These are phyloP conservation scores for Marasmius oreades DNA, from an alignment of 1,284 basidiomycete species.

Conservation along the genomic window DNA sequence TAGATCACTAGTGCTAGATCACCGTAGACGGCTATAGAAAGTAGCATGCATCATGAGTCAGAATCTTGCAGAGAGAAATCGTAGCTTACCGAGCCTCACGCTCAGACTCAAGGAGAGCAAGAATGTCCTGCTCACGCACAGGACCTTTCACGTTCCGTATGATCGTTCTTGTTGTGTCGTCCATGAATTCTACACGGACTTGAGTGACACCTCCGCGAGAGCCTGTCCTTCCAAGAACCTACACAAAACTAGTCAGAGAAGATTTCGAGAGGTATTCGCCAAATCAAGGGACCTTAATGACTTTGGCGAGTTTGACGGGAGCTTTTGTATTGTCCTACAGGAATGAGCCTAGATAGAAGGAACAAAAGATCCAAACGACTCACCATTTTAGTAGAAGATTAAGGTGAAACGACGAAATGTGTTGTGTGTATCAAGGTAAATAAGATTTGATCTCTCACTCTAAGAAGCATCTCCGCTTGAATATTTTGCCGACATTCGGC, in stretches of 20 bases:
- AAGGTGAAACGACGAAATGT: slow-evolving; percentile 13
- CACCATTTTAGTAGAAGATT: slow-evolving; percentile 30
- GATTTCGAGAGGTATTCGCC: background rate
- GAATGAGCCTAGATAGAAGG: background rate
- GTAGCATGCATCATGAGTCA: background rate
- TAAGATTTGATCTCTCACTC: background rate
- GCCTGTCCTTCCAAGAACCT: slow-evolving; percentile 98
- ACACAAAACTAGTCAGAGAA: slow-evolving; percentile 12
- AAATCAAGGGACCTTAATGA: slow-evolving; percentile 73
- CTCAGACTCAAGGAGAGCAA: slow-evolving; percentile 97
- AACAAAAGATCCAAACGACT: slow-evolving; percentile 8
- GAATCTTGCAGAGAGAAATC: background rate
- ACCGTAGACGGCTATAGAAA: slow-evolving; percentile 39
- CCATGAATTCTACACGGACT: slow-evolving; percentile 99
- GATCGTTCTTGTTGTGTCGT: slow-evolving; percentile 93
- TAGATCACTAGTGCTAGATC: slow-evolving; percentile 8
- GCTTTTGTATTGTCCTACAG: slow-evolving; percentile 61
- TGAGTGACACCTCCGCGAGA: slow-evolving; percentile 99
- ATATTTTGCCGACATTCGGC: background rate
- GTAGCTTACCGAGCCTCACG: slow-evolving; percentile 93
- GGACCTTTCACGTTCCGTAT: slow-evolving; percentile 99
- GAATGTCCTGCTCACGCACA: slow-evolving; percentile 94
- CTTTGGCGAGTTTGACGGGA: slow-evolving; percentile 93
- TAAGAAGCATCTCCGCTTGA: background rate
- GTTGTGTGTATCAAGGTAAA: background rate